Base-by-base conservation (phyloP, 805 yeast species). In the Candida boidinii region DNA sequence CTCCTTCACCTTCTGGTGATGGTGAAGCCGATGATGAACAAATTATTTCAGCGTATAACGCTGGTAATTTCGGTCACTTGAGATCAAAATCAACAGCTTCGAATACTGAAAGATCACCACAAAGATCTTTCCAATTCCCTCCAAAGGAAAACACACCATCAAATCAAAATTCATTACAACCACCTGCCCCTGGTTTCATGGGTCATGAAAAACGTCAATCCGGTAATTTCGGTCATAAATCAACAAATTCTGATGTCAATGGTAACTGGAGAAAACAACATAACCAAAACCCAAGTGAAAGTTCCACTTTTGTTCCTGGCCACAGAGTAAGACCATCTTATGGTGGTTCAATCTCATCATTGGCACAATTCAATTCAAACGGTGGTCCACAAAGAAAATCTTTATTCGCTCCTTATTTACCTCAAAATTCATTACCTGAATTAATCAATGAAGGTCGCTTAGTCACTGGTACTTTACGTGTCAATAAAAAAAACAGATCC, bases 401-500 rank as follows among this genome's bases (percentile, higher is more conserved):
- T 0, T 68, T 92, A 32, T 92, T 92, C 63, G 95, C 96, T 12
- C 98, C 98, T 5, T 92, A 92, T 52, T 68, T 92, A 33, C 95
- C 97, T 4, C 98, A 92, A 52, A 80, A 87, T 4, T 77, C 94
- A 3, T 73, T 92, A 30, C 97, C 97, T 2, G 94, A 79, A 17
- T 65, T 92, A 38, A 79, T 92, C 28, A 73, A 76, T 41, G 96
- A 90, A 42, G 97, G 97, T 15, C 74, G 87, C 42, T 66, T 92
- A 33, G 97, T 92, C 7, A 79, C 94, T 3, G 98, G 98, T 46
- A 81, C 80, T 18, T 65, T 92, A 47, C 73, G 98, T 43, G 98
- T 92, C 28, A 92, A 92, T 62, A 88, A 87, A 58, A 92, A 92
- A 58, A 92, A 92, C 56, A 71, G 98, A 48, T 86, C 96, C 1